phyloP scores from a whole-genome alignment of 768 basidiomycete genomes.

The Boletus vinaceobasis region DNA sequence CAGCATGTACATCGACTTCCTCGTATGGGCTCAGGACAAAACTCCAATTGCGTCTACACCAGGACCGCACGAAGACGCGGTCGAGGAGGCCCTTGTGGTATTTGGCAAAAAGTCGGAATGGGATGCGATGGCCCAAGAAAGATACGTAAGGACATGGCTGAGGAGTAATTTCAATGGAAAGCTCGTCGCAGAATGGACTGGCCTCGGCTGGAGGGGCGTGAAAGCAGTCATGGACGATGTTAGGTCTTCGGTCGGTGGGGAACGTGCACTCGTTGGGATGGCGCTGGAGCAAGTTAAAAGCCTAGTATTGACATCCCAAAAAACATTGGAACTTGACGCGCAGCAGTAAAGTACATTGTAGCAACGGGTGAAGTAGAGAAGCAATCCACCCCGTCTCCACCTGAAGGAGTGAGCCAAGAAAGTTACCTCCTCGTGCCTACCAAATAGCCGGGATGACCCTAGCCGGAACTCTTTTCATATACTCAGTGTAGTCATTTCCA shows the following conservation, averaged over 20 bases:
- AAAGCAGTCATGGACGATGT: conserved; percentile 53
- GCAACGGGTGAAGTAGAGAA: not conserved
- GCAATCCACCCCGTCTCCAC: not conserved
- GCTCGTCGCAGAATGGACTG: conserved; percentile 53
- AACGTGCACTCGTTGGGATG: conserved; percentile 40
- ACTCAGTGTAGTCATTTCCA: conserved; percentile 27
- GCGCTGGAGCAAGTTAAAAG: conserved; percentile 40
- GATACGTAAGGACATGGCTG: conserved; percentile 27
- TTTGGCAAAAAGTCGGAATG: conserved; percentile 53
- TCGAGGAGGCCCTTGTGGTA: conserved; percentile 45
- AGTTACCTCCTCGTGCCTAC: conserved; percentile 13
- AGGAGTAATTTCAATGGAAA: conserved; percentile 49
- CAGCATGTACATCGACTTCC: conserved; percentile 58
- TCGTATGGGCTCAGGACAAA: conserved; percentile 43
- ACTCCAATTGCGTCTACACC: conserved; percentile 9
- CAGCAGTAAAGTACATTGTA: conserved; percentile 13
- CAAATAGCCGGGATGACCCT: conserved; percentile 32
- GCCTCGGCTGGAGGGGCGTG: conserved; percentile 44
- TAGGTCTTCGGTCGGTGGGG: conserved; percentile 44
- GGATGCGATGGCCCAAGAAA: conserved; percentile 35
- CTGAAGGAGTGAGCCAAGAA: not conserved
- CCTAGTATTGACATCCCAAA: conserved; percentile 37
- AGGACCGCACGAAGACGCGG: conserved; percentile 18
- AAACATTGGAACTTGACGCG: conserved; percentile 16
- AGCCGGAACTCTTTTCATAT: conserved; percentile 28